These are phyloP conservation scores for Fomitopsis pulvina DNA, from an alignment of 768 basidiomycete genomes.

Conservation along the genomic window DNA sequence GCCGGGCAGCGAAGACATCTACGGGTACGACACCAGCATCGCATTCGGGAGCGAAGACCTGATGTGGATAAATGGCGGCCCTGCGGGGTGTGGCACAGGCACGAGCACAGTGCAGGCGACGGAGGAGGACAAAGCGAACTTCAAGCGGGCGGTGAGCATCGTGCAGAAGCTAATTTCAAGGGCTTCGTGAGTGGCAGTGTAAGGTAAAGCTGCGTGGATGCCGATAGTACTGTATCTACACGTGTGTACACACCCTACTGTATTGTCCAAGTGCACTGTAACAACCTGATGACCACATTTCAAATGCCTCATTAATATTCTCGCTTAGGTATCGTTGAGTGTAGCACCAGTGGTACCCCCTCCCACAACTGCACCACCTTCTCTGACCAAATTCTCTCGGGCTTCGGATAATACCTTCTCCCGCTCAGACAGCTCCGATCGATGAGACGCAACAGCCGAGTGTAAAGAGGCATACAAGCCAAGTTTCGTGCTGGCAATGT, in stretches of 20 bases:
- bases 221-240: not conserved
- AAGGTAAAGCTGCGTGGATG: not conserved
- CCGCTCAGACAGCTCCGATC: slow-evolving; percentile 32
- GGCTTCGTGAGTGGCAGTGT: slow-evolving; percentile 6
- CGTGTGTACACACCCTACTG: not conserved
- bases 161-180: slow-evolving; percentile 40
- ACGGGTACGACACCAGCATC: slow-evolving; percentile 63
- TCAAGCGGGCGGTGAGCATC: slow-evolving; percentile 64
- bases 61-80: slow-evolving; percentile 56
- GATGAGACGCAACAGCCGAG: slow-evolving; percentile 34
- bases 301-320: not conserved
- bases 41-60: slow-evolving; percentile 50
- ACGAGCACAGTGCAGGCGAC: slow-evolving; percentile 41
- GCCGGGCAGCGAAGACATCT: slow-evolving; percentile 65
- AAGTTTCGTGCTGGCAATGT: slow-evolving; percentile 38
- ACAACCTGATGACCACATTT: no score
- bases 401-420: slow-evolving; percentile 30
- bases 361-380: slow-evolving; percentile 33
- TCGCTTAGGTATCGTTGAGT: not conserved
- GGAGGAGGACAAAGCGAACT: slow-evolving; percentile 58
- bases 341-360: slow-evolving; percentile 3
- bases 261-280: not conserved
- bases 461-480: slow-evolving; percentile 40
- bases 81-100: slow-evolving; percentile 53
- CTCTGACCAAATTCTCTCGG: slow-evolving; percentile 30